Evolutionary conservation across 257 asterid species (phyloP), one percentile per base, ranked within the genome.

Genomic region (Scutellaria galericulata): DNA sequence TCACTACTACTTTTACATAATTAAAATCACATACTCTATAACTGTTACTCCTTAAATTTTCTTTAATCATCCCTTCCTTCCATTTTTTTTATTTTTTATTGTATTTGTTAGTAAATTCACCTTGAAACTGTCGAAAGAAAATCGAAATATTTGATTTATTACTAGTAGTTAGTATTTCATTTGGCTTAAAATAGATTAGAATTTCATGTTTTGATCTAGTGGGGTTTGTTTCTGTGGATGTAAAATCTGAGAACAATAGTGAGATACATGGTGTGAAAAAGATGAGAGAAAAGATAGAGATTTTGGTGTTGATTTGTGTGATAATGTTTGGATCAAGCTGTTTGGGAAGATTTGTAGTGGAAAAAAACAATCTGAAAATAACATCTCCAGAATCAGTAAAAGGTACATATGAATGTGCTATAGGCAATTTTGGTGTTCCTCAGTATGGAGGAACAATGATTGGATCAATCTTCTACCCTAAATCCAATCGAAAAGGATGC

Each of bases 361-460:
- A 83, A 80, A 83, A 83, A 68, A 83, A 83, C 73, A 83, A 77
- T 65, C 63, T 85, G 77, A 81, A 63, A 77, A 81, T 85, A 72
- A 83, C 86, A 69, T 57, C 85, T 6, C 90, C 90, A 6, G 79
- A 24, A 24, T 81, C 88, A 1, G 45, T 85, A 53, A 85, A 61
- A 68, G 86, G 79, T 24, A 82, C 72, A 6, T 79, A 85, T 27
- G 88, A 85, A 74, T 78, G 84, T 59, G 90, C 90, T 24, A 83
- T 85, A n/a, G 89, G 89, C 47, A 85, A 85, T 66, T 85, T 85
- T 50, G 89, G 89, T 3, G 84, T 85, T n/a, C 89, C 89, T 22
- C 85, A 85, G 37, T 85, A 85, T 74, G 89, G 89, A 45, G 89
- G 89, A 20, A 80, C 87, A 6, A 54, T 85, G 89, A 78, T 82